Evolutionary conservation across 495 filamentous ascomycete genomes (phyloP), one percentile per base, ranked within the genome.

Genomic region (Neurospora sp.): DNA sequence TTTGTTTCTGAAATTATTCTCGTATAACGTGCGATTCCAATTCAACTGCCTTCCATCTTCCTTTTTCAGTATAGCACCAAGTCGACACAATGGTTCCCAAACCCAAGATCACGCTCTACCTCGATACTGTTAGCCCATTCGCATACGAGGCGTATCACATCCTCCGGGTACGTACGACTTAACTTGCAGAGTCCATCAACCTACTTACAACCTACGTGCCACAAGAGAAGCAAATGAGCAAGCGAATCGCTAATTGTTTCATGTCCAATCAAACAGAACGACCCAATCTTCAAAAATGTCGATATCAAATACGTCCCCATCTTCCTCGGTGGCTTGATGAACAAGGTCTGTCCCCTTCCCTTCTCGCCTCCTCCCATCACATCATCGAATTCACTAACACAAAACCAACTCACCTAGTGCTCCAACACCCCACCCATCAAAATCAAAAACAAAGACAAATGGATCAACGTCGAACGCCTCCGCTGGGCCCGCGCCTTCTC

Each of bases 91-190:
- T 66, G 54, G 54, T 66, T 66, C 54, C 54, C 14, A 35, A 66
- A n/a, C 87, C 89, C 23, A 88, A 90, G 80, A 85, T 93, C 54
- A 90, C 85, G 0, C 83, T 92, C 59, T 93, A 89, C 77, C 74
- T 92, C 41, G 91, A 93, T 80, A 86, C 90, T 39, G 87, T 93
- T 39, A 90, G 88, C 77, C 92, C 92, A 8, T 93, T 94, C 77
- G 88, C 87, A 0, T 93, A 92, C 72, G 83, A 89, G 75, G 91
- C 89, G 2, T 94, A 89, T 76, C 85, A 91, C 77, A 81, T 92
- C 5, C 76, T 90, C 59, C 82, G 82, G 72, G 91, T 90, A 80
- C 72, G 87, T 81, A 10, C n/a, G 31, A 72, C 14, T 62, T 40
- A 40, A 40, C 66, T 10, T 66, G 12, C 41, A 20, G 20, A 20